Conservation (phyloP, 805 yeast species). For the Pachysolen tannophilus region DNA sequence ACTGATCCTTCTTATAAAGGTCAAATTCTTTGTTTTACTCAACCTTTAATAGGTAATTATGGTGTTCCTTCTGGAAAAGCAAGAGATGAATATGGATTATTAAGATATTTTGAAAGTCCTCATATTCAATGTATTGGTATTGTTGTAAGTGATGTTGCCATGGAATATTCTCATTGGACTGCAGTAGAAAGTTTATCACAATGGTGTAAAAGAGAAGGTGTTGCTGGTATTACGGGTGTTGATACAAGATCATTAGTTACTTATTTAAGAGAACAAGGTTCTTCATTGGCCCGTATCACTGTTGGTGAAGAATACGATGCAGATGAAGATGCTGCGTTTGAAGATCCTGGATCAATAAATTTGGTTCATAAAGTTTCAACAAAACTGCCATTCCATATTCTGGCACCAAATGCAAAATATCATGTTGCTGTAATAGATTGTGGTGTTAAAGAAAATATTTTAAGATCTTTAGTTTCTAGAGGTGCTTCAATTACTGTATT, state of each 20-base stretch:
- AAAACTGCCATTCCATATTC: constrained; percentile 86
- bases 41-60: constrained; percentile 95
- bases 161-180: constrained; percentile 98
- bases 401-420: constrained; percentile 50
- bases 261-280: constrained; percentile 92
- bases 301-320: constrained; percentile 90
- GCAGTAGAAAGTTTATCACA: constrained; percentile 92
- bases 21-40: constrained; percentile 93
- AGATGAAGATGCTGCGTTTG: constrained; percentile 83
- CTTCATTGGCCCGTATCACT: constrained; percentile 83
- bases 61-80: constrained; percentile 88
- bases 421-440: constrained; percentile 95
- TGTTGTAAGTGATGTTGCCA: constrained; percentile 92
- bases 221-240: constrained; percentile 94
- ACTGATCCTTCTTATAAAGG: constrained; percentile 98
- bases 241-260: constrained; percentile 95
- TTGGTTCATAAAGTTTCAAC: constrained; percentile 92
- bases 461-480: constrained; percentile 87
- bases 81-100: constrained; percentile 76
- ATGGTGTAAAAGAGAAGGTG: constrained; percentile 96
- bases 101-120: constrained; percentile 89
- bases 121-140: constrained; percentile 91
- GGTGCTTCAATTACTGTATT: constrained; percentile 95
- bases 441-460: constrained; percentile 96
- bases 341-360: constrained; percentile 84